These are phyloP conservation scores for Podaxis carcinomalis DNA, from an alignment of 768 basidiomycete genomes.

Conservation along the genomic window DNA sequence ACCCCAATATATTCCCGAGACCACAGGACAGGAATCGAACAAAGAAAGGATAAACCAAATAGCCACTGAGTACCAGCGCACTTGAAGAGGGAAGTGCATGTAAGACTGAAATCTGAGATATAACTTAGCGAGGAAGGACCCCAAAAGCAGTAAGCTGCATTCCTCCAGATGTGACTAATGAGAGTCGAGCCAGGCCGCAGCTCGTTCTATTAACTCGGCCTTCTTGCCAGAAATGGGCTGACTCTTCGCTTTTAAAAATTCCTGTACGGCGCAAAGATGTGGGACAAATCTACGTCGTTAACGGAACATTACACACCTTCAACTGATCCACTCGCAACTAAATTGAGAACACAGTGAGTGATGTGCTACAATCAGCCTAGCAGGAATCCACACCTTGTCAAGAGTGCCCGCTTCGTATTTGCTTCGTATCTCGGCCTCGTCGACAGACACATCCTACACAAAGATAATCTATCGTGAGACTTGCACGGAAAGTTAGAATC, in stretches of 20 bases:
- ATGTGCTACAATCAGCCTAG: slow-evolving; percentile 8
- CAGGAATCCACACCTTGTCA: slow-evolving; percentile 49
- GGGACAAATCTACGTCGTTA: slow-evolving; percentile 8
- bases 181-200: slow-evolving; percentile 55
- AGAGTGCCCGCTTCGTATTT: slow-evolving; percentile 57
- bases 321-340: slow-evolving; percentile 78
- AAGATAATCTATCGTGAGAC: background rate
- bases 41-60: background rate
- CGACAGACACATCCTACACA: slow-evolving; percentile 55
- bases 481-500: background rate
- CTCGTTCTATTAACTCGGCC: slow-evolving; percentile 63
- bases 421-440: slow-evolving; percentile 72
- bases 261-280: slow-evolving; percentile 32
- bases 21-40: background rate
- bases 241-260: slow-evolving; percentile 70
- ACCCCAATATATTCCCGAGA: background rate
- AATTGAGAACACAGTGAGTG: slow-evolving; percentile 10
- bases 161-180: slow-evolving; percentile 18
- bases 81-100: background rate
- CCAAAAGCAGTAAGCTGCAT: background rate
- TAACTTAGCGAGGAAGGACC: background rate
- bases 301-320: slow-evolving; percentile 44
- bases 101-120: background rate
- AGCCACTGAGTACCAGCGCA: too few species aligned
- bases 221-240: slow-evolving; percentile 64